phyloP scores from a whole-genome alignment of 2,329 filamentous ascomycete species.

The Aspergillus sp. region DNA sequence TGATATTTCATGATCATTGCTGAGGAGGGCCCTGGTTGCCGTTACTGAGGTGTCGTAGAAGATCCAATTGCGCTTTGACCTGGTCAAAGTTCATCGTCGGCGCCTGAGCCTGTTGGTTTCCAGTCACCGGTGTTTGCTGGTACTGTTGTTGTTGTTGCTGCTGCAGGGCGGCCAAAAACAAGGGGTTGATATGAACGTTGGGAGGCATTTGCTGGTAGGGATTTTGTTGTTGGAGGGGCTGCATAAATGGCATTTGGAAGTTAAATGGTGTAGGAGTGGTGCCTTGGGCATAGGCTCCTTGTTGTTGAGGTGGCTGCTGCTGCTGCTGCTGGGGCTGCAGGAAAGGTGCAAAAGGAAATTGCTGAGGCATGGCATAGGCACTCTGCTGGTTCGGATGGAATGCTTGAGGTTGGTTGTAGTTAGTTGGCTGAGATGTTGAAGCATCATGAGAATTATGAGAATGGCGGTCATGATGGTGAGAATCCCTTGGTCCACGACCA shows the following conservation, averaged over 20 bases:
- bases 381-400: slow-evolving; percentile 25
- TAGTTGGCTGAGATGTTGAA: slow-evolving; percentile 16
- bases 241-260: slow-evolving; percentile 40
- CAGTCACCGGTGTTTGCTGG: slow-evolving; percentile 17
- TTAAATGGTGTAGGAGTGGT: slow-evolving; percentile 30
- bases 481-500: slow-evolving; percentile 33
- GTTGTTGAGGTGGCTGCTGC: slow-evolving; percentile 38
- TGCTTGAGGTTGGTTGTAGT: slow-evolving; percentile 18
- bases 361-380: slow-evolving; percentile 24
- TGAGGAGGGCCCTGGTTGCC: slow-evolving; percentile 30
- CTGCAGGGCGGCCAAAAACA: slow-evolving; percentile 52
- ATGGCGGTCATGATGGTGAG: slow-evolving; percentile 26
- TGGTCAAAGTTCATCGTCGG: slow-evolving; percentile 38
- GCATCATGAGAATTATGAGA: slow-evolving; percentile 22
- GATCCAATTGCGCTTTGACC: slow-evolving; percentile 41
- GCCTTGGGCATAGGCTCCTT: slow-evolving; percentile 25
- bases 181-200: slow-evolving; percentile 56
- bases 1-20: slow-evolving; percentile 17
- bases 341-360: slow-evolving; percentile 25
- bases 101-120: slow-evolving; percentile 23
- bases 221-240: slow-evolving; percentile 43
- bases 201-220: slow-evolving; percentile 37
- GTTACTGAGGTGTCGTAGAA: slow-evolving; percentile 36
- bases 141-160: slow-evolving; percentile 38
- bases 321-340: slow-evolving; percentile 15